Evolutionary conservation across 495 filamentous ascomycete species (phyloP).

Genomic region (Penicillium dipodomyicola): DNA sequence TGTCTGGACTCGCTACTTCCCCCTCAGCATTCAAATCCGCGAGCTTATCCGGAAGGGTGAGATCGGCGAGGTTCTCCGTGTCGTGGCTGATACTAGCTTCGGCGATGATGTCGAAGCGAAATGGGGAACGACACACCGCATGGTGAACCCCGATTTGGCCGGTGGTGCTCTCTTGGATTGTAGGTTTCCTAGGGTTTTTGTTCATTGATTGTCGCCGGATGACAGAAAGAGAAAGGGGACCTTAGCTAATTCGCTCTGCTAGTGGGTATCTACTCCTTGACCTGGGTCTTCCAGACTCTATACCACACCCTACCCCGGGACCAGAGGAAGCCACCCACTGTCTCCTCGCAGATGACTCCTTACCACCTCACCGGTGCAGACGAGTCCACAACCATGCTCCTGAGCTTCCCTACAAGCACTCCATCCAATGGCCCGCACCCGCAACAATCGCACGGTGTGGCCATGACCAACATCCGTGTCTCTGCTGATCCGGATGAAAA

Average conservation of each 20-base stretch:
- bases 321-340: slow-evolving; percentile 52
- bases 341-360: slow-evolving; percentile 64
- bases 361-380: slow-evolving; percentile 80
- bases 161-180: slow-evolving; percentile 80
- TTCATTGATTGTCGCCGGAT: background rate
- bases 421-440: slow-evolving; percentile 38
- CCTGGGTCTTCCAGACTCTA: slow-evolving; percentile 90
- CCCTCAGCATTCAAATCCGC: slow-evolving; percentile 71
- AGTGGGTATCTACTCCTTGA: slow-evolving; percentile 86
- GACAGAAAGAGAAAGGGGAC: background rate
- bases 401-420: slow-evolving; percentile 69
- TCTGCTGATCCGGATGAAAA: slow-evolving; percentile 62
- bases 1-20: slow-evolving; percentile 93
- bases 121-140: slow-evolving; percentile 62
- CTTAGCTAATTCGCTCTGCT: background rate
- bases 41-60: slow-evolving; percentile 64
- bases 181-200: slow-evolving; percentile 30
- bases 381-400: slow-evolving; percentile 74
- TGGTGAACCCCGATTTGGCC: slow-evolving; percentile 84
- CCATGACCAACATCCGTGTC: slow-evolving; percentile 71
- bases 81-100: slow-evolving; percentile 67
- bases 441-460: slow-evolving; percentile 63
- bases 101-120: slow-evolving; percentile 49
- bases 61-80: slow-evolving; percentile 76
- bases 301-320: slow-evolving; percentile 71